These are phyloP conservation scores for Fusarium nelsonii DNA, from an alignment of 2,329 filamentous ascomycete species.

Conservation along the genomic window DNA sequence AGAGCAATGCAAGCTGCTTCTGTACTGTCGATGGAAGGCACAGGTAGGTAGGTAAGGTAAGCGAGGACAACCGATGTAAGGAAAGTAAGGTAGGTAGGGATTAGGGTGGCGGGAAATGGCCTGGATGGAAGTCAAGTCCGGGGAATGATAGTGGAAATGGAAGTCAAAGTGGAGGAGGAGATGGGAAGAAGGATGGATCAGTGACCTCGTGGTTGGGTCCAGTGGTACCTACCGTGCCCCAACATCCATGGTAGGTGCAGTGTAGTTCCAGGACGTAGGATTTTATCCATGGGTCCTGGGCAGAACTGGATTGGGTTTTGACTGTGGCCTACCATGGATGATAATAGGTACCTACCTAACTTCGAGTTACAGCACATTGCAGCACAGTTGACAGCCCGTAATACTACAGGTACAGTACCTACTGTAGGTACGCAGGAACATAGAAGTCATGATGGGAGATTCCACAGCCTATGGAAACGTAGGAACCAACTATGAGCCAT, in stretches of 20 bases:
- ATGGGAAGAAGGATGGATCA: conserved; percentile 23
- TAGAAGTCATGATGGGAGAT: conserved; percentile 29
- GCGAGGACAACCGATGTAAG: conserved; percentile 4
- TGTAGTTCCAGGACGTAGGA: conserved; percentile 15
- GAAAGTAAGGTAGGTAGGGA: conserved; percentile 24
- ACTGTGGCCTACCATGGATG: conserved; percentile 5
- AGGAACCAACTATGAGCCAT: neutral
- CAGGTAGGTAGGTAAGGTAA: conserved; percentile 6
- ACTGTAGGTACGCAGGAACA: neutral
- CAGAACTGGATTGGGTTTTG: neutral
- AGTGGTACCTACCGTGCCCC: conserved; percentile 27
- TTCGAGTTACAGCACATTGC: neutral
- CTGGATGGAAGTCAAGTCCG: conserved; percentile 35
- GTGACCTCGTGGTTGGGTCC: conserved; percentile 37
- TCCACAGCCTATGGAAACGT: neutral
- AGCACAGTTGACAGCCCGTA: neutral
- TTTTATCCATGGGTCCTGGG: conserved; percentile 18
- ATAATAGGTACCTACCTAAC: neutral
- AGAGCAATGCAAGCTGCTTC: neutral
- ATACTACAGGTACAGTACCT: neutral
- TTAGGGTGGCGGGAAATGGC: conserved; percentile 41
- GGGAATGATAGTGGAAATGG: conserved; percentile 24
- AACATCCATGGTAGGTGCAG: conserved; percentile 37
- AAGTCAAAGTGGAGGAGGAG: conserved; percentile 36
- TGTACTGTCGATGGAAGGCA: conserved; percentile 6